phyloP scores from a whole-genome alignment of 169 alveolate genomes.

The Fabrea salina region DNA sequence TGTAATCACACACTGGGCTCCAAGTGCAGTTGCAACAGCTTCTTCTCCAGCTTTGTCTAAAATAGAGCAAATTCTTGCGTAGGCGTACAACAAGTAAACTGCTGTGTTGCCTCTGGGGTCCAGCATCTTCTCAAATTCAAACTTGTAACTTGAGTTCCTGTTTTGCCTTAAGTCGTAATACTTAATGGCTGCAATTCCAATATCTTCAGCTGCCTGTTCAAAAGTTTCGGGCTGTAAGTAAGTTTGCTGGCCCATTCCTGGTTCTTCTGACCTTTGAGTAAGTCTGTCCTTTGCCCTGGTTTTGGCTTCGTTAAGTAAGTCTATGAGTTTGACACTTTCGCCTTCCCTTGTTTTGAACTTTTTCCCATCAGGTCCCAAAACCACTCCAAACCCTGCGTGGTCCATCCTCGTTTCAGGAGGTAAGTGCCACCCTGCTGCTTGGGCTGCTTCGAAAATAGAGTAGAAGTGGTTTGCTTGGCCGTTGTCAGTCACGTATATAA shows the following conservation, averaged over 20 bases:
- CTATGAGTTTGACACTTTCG: slow-evolving; percentile 90
- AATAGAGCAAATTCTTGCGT: slow-evolving; percentile 94
- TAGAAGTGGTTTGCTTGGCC: slow-evolving; percentile 95
- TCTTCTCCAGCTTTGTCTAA: slow-evolving; percentile 84
- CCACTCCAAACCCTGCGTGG: slow-evolving; percentile 98
- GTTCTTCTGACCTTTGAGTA: slow-evolving; percentile 64
- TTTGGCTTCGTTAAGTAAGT: slow-evolving; percentile 96
- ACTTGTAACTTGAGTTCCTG: slow-evolving; percentile 92
- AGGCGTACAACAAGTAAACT: slow-evolving; percentile 92
- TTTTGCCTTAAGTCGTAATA: slow-evolving; percentile 97
- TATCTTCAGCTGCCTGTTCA: slow-evolving; percentile 86
- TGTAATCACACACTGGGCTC: slow-evolving; percentile 50
- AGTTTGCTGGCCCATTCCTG: slow-evolving; percentile 60
- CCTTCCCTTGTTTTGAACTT: slow-evolving; percentile 96
- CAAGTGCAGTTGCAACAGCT: not conserved
- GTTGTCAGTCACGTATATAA: slow-evolving; percentile 93
- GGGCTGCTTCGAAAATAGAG: slow-evolving; percentile 92
- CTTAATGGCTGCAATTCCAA: slow-evolving; percentile 97
- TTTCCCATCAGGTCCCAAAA: slow-evolving; percentile 93
- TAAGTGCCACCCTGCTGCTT: slow-evolving; percentile 86
- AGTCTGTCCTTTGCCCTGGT: slow-evolving; percentile 91
- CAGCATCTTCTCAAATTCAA: slow-evolving; percentile 96
- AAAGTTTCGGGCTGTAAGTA: slow-evolving; percentile 72
- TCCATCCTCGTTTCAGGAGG: slow-evolving; percentile 84
- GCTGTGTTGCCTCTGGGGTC: slow-evolving; percentile 99